A percentile compares a stretch with the other conserved stretches of the same genome.
phyloP scores from a whole-genome alignment of 2,329 filamentous ascomycete species.

The Fusarium tanahbumbuense region DNA sequence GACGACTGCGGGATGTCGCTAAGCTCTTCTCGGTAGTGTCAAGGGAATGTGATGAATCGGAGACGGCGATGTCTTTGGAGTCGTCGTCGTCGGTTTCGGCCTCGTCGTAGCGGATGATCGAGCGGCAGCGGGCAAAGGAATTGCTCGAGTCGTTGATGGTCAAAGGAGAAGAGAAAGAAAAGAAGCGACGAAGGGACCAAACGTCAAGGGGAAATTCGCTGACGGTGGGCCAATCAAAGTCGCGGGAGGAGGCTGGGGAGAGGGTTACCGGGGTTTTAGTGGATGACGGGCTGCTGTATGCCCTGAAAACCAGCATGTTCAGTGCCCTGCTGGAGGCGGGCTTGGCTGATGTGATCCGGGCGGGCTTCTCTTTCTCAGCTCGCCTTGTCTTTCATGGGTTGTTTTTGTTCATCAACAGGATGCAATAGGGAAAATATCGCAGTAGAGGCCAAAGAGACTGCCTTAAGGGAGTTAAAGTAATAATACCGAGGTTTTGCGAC shows the following conservation, averaged over 20 bases:
- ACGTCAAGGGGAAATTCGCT: conserved; percentile 33
- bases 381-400: conserved; percentile 7
- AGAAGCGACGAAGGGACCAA: conserved; percentile 36
- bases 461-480: conserved; percentile 4
- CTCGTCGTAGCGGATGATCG: conserved; percentile 25
- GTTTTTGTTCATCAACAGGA: conserved; percentile 3
- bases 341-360: neutral
- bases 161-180: conserved; percentile 39
- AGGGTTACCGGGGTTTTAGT: conserved; percentile 27
- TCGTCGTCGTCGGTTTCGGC: conserved; percentile 7
- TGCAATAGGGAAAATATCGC: neutral
- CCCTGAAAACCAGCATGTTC: conserved; percentile 43
- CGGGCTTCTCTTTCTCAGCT: conserved; percentile 19
- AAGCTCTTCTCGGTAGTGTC: conserved; percentile 18
- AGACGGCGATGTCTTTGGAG: neutral
- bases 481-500: conserved; percentile 16
- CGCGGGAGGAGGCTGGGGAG: conserved; percentile 18
- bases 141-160: conserved; percentile 42
- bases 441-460: neutral
- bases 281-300: conserved; percentile 29
- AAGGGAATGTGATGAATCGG: conserved; percentile 2
- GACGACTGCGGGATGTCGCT: conserved; percentile 27
- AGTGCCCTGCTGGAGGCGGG: conserved; percentile 10
- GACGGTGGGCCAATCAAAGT: conserved; percentile 36
- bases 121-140: conserved; percentile 30